phyloP scores from a whole-genome alignment of 768 basidiomycete genomes.

The Amanita polypyramis region DNA sequence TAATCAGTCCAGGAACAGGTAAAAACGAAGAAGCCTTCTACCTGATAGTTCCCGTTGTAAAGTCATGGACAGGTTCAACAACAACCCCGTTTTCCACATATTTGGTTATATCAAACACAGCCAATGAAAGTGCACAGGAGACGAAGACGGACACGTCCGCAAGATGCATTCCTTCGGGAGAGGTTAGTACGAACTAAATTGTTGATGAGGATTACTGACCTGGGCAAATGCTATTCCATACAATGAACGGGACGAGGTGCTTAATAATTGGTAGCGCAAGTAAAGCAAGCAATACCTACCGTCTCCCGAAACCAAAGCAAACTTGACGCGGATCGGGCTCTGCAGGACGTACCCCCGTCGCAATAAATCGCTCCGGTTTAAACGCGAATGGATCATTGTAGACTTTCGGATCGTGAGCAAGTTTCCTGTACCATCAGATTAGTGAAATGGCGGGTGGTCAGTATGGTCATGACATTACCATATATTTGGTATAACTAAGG shows the following conservation, averaged over 20 bases:
- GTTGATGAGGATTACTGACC: slow-evolving; percentile 19
- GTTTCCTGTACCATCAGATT: slow-evolving; percentile 23
- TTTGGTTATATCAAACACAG: slow-evolving; percentile 42
- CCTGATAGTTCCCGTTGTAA: slow-evolving; percentile 59
- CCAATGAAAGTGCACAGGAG: slow-evolving; percentile 38
- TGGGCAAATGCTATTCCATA: slow-evolving; percentile 32
- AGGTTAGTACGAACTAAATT: slow-evolving; percentile 4
- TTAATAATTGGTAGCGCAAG: slow-evolving; percentile 1
- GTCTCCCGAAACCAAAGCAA: slow-evolving; percentile 65
- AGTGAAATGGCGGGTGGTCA: slow-evolving; percentile 1
- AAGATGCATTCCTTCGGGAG: slow-evolving; percentile 33
- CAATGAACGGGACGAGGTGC: slow-evolving; percentile 3
- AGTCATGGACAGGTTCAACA: slow-evolving; percentile 43
- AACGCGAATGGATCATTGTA: slow-evolving; percentile 47
- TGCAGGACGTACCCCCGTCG: slow-evolving; percentile 26
- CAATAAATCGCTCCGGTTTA: slow-evolving; percentile 51
- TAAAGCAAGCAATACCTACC: slow-evolving; percentile 24
- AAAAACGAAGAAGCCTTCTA: slow-evolving; percentile 9
- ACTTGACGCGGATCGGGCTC: slow-evolving; percentile 49
- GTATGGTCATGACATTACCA: slow-evolving; percentile 20
- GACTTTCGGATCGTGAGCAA: slow-evolving; percentile 42
- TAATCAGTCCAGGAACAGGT: neutral
- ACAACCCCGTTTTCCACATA: slow-evolving; percentile 31
- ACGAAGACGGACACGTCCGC: slow-evolving; percentile 46
- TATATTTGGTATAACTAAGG: slow-evolving; percentile 41